Evolutionary conservation across 495 filamentous ascomycete genomes (phyloP), one percentile per base, ranked within the genome.

Genomic region (Parachaetomium inaequale): DNA sequence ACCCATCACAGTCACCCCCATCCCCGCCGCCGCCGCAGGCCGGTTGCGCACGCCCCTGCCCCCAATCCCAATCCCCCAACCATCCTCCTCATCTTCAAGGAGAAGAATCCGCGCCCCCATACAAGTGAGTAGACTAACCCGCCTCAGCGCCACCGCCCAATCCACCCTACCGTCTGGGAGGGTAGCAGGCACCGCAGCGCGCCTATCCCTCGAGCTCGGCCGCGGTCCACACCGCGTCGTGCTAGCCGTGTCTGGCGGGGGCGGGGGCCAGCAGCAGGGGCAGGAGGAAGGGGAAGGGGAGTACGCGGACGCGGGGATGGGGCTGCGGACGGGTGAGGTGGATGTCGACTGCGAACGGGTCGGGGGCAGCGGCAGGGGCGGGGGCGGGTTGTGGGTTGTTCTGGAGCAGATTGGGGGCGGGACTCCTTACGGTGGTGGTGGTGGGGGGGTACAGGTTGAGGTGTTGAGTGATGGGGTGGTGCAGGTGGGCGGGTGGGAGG

Each of bases 371-470:
- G 53, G 72, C 78, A 43, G 63, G 66, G 3, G n/a, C n/a, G 65
- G 63, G 14, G 79, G 79, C n/a, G 84, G 85, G 21, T 70, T 92
- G 19, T 91, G 88, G 87, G 74, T 96, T 59, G 88, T 96, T 15
- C 75, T 96, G 61, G 91, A 96, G 72, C 80, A 89, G 61, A 78
- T 88, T 52, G 88, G 85, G 17, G 65, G 70, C 36, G 59, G 34
- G 31, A 8, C 31, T 32, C 4, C 31, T 4, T 32, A 32, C 8
- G 31, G 51, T 46, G 56, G 36, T 40, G 63, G 79, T 49, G 76
- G 51, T 43, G 85, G 85, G 42, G 78, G 76, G 45, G 81, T 91
- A 34, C 79, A 85, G 59, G 80, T 93, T 7, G 87, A 89, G 65
- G 76, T 90, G 26, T 64, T 90, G 63, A 88, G 88, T 62, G 90